Evolutionary conservation across 805 yeast species (phyloP).

Genomic region (Saccharomycopsis schoenii): DNA sequence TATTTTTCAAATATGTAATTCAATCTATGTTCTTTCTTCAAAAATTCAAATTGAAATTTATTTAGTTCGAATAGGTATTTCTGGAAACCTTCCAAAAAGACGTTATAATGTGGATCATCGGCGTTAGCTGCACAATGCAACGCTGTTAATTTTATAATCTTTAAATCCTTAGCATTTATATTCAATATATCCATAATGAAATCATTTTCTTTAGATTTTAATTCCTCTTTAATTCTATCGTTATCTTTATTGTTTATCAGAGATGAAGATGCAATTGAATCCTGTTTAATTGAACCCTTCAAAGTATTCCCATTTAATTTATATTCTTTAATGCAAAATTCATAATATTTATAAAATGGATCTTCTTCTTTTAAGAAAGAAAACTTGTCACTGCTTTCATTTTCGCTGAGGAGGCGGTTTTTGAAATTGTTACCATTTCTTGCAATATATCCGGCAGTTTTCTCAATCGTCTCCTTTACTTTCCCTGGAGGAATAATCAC

Average conservation of each 20-base stretch:
- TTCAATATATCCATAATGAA: constrained; percentile 24
- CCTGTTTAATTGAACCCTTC: background rate
- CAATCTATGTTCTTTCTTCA: constrained; percentile 50
- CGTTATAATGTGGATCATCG: constrained; percentile 40
- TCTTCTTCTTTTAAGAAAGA: constrained; percentile 49
- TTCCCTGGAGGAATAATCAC: constrained; percentile 46
- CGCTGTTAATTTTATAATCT: constrained; percentile 65
- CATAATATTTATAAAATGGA: constrained; percentile 50
- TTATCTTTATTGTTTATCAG: background rate
- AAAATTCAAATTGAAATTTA: constrained; percentile 57
- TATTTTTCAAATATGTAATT: constrained; percentile 39
- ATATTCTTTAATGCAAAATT: constrained; percentile 30
- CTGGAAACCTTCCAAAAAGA: constrained; percentile 29
- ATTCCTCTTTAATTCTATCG: constrained; percentile 10
- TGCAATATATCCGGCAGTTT: constrained; percentile 60
- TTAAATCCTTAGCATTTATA: constrained; percentile 53
- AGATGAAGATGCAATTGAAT: background rate
- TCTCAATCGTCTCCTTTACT: constrained; percentile 45
- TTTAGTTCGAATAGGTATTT: constrained; percentile 22
- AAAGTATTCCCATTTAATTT: background rate
- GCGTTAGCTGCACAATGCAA: constrained; percentile 39
- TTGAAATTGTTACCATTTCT: constrained; percentile 63
- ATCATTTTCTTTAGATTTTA: constrained; percentile 23
- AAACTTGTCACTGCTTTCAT: constrained; percentile 41
- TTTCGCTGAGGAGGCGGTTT: constrained; percentile 39